These are phyloP conservation scores for Simplicillium sp. DNA, from an alignment of 2,329 filamentous ascomycete species.

Conservation along the genomic window DNA sequence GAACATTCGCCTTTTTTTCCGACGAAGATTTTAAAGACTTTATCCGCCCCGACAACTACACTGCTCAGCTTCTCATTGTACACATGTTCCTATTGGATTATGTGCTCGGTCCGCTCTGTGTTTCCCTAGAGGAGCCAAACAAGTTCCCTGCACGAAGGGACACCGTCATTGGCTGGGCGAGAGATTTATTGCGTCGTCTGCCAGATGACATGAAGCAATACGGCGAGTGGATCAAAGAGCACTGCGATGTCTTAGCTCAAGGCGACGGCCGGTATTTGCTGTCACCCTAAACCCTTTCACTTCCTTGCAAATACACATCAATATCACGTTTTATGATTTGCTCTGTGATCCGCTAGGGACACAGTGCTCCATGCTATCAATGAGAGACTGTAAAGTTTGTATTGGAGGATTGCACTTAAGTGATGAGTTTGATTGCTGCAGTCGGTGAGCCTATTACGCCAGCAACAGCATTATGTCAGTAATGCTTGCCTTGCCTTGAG, in stretches of 20 bases:
- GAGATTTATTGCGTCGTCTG: conserved; percentile 9
- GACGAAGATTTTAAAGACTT: conserved; percentile 22
- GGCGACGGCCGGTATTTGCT: conserved; percentile 15
- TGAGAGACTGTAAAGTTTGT: too few species aligned
- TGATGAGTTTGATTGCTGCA: too few species aligned
- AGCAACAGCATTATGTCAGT: too few species aligned
- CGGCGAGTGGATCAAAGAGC: conserved; percentile 12
- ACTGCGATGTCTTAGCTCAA: conserved; percentile 12
- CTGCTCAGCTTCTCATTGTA: conserved; percentile 22
- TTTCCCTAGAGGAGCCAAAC: conserved; percentile 11
- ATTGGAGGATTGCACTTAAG: too few species aligned
- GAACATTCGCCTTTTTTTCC: conserved; percentile 8
- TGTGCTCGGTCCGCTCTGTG: conserved; percentile 13
- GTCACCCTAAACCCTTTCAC: conserved; percentile 11
- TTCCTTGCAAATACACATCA: too few species aligned
- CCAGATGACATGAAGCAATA: conserved; percentile 10
- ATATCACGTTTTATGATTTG: too few species aligned
- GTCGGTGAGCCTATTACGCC: too few species aligned
- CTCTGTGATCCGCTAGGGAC: too few species aligned
- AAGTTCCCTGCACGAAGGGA: conserved; percentile 14
- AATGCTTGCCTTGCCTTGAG: too few species aligned
- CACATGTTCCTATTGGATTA: conserved; percentile 25
- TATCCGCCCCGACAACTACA: conserved; percentile 17
- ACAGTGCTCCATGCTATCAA: too few species aligned
- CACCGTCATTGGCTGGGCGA: conserved; percentile 15